Evolutionary conservation across 176 grass and related monocot genomes (phyloP).

Genomic region (Lolium rigidum): DNA sequence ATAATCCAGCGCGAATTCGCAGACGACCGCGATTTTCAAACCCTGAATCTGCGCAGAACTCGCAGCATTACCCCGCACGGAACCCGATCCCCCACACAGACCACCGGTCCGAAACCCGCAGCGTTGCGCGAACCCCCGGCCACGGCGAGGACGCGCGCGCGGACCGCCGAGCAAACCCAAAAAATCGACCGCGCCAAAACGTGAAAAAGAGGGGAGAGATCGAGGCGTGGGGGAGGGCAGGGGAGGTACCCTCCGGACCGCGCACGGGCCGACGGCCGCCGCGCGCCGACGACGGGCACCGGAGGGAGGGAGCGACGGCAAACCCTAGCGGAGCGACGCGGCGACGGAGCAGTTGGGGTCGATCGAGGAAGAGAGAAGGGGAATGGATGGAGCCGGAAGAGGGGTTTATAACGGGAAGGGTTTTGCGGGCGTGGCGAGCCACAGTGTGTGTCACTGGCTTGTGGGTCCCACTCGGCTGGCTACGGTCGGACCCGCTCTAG

Average conservation of each 20-base stretch:
- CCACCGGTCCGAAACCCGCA: not conserved
- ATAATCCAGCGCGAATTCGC: not conserved
- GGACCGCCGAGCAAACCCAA: too few species aligned
- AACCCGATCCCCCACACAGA: not conserved
- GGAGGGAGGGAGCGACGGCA: not conserved
- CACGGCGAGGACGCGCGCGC: not conserved
- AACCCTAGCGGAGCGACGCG: conserved; percentile 48
- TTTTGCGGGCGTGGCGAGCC: conserved; percentile 12
- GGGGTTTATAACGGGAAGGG: conserved; percentile 55
- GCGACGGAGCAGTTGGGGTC: not conserved
- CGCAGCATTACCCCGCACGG: not conserved
- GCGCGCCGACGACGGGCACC: not conserved
- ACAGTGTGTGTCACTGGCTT: not conserved
- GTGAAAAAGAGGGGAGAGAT: not conserved
- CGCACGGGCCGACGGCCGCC: conserved; percentile 6
- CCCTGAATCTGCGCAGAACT: not conserved
- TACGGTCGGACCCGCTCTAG: not conserved
- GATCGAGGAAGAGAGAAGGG: not conserved
- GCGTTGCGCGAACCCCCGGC: too few species aligned
- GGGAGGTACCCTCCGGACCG: conserved; percentile 5
- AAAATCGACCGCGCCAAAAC: not conserved
- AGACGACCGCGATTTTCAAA: not conserved
- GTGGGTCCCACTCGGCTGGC: not conserved
- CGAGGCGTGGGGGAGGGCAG: not conserved
- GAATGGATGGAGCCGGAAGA: not conserved